Percentiles rank a stretch among this genome's conserved stretches.
phyloP scores from a whole-genome alignment of 768 basidiomycete species.

The Boletus tomentosulus region DNA sequence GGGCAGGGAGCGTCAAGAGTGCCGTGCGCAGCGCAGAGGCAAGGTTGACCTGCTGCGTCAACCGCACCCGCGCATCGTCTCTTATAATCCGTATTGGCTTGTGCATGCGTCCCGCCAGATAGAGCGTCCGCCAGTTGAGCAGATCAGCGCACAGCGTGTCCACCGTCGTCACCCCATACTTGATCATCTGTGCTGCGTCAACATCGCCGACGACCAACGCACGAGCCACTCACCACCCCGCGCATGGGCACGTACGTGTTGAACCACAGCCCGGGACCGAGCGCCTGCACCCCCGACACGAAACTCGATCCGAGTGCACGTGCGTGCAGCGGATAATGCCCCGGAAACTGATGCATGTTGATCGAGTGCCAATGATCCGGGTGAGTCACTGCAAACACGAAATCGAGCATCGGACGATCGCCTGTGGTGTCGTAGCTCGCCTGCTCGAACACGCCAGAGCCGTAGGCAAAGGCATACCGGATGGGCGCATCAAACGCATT shows the following conservation, averaged over 20 bases:
- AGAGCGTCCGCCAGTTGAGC: constrained; percentile 88
- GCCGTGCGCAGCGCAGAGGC: constrained; percentile 87
- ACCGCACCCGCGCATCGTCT: constrained; percentile 86
- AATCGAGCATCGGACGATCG: constrained; percentile 83
- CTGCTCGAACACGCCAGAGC: constrained; percentile 93
- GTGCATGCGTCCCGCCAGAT: constrained; percentile 94
- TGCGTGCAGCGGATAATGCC: constrained; percentile 89
- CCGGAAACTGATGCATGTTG: constrained; percentile 88
- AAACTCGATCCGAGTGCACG: constrained; percentile 79
- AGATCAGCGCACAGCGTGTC: constrained; percentile 87
- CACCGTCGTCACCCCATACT: constrained; percentile 93
- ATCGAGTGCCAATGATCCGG: constrained; percentile 91
- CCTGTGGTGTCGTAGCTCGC: constrained; percentile 55
- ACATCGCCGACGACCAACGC: not conserved
- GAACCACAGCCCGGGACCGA: constrained; percentile 92
- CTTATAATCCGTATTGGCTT: constrained; percentile 93
- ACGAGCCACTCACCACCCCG: constrained; percentile 63
- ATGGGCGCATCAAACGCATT: constrained; percentile 83
- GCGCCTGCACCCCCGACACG: constrained; percentile 71
- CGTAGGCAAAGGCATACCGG: constrained; percentile 96
- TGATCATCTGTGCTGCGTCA: constrained; percentile 61
- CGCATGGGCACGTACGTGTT: constrained; percentile 84
- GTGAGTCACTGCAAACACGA: constrained; percentile 94
- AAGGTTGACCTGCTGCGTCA: constrained; percentile 93
- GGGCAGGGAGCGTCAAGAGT: constrained; percentile 77